These are phyloP conservation scores for Lecanicillium sp. DNA, from an alignment of 2,329 filamentous ascomycete species.

Conservation along the genomic window DNA sequence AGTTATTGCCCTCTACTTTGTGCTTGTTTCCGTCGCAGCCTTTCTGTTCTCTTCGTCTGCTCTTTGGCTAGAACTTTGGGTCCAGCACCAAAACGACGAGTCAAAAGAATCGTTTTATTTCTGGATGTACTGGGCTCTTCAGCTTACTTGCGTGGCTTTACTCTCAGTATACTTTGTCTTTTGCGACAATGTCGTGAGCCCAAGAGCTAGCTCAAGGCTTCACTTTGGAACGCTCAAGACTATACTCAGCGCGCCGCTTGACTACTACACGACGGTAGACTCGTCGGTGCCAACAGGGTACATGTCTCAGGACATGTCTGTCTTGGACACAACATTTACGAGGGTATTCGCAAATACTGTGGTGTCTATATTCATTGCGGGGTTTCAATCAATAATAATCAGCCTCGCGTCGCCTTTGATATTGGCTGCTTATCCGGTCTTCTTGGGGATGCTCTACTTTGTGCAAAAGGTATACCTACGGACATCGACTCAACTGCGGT, in stretches of 20 bases:
- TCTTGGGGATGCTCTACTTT: background rate
- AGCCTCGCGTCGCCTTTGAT: conserved; percentile 1
- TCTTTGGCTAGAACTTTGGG: conserved; percentile 4
- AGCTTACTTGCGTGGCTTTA: background rate
- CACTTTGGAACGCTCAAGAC: conserved; percentile 3
- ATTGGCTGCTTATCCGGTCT: conserved; percentile 3
- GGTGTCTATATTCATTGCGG: background rate
- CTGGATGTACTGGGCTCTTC: conserved; percentile 1
- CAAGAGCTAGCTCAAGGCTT: conserved; percentile 3
- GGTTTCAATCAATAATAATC: conserved; percentile 2
- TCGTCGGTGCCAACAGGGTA: conserved; percentile 7
- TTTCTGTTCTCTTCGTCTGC: conserved; percentile 2
- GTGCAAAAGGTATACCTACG: background rate
- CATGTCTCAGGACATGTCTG: conserved; percentile 6
- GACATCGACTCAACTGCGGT: background rate
- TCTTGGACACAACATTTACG: conserved; percentile 3
- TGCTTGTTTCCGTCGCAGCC: background rate
- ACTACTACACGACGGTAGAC: conserved; percentile 5
- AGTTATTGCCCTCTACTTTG: background rate
- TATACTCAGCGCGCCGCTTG: conserved; percentile 1
- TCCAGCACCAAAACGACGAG: background rate
- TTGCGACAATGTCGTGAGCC: conserved; percentile 3
- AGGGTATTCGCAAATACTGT: background rate
- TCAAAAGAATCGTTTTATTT: conserved; percentile 2
- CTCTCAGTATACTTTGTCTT: conserved; percentile 4